Evolutionary conservation across 148 eudicot species (phyloP).

Genomic region (Rhododendron simsii): DNA sequence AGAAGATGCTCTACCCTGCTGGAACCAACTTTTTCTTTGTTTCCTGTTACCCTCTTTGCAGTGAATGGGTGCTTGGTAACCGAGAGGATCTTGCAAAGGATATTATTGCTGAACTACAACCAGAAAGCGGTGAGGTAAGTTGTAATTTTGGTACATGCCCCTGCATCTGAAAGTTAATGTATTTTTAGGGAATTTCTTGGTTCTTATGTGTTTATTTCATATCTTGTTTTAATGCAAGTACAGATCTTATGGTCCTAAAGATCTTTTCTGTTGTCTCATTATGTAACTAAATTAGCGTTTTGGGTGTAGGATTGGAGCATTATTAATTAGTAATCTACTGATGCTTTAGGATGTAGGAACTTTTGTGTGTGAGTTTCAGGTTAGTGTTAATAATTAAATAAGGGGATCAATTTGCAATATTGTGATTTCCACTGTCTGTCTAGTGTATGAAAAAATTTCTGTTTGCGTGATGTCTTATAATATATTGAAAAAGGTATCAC

Average conservation of each 20-base stretch:
- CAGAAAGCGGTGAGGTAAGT: conserved; percentile 86
- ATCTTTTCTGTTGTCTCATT: background rate
- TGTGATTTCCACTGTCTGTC: background rate
- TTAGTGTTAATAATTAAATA: background rate
- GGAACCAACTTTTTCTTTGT: background rate
- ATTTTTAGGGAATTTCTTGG: background rate
- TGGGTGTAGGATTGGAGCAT: background rate
- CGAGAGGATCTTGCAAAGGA: conserved; percentile 95
- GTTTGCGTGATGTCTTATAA: background rate
- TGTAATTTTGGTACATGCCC: background rate
- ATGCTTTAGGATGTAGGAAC: background rate
- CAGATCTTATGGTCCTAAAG: background rate
- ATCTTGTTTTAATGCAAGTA: background rate
- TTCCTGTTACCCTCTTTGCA: conserved; percentile 28
- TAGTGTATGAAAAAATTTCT: background rate
- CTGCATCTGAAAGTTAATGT: no score
- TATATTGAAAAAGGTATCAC: background rate
- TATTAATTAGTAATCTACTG: background rate
- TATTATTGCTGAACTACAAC: conserved; percentile 68
- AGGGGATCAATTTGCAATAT: background rate
- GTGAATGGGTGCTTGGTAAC: conserved; percentile 98
- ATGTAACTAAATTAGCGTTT: background rate
- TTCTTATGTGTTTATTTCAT: background rate
- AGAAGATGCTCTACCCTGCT: background rate
- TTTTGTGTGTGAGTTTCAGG: background rate